Evolutionary conservation across 129 eudicot genomes (phyloP), one percentile per base, ranked within the genome.

Genomic region (Rutidosis leptorrhynchoides): DNA sequence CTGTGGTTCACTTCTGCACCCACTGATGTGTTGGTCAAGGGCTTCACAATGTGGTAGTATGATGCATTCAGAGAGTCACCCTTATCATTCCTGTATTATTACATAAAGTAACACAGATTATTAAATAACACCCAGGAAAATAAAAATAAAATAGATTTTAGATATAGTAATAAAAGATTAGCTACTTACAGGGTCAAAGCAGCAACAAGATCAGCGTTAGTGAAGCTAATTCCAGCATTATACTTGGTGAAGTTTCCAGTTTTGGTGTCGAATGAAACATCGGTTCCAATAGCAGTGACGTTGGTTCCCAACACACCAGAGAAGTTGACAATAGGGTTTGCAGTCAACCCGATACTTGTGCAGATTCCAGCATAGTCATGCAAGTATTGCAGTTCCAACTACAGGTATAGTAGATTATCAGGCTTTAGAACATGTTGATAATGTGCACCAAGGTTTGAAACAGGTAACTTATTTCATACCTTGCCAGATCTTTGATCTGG

Each of bases 401-500:
- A 82, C 66, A 48, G 23, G 33, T 71, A 60, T 45, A 69, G 42
- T 28, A 60, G 73, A 27, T 2, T 58, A 66, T 71, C 33, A 68
- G 64, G 43, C 53, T 27, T 19, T 10, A 17, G 19, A 6, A 16
- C 45, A 37, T 11, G 16, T 37, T 15, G 16, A 37, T 37, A 10
- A 57, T 27, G 35, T n/a, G n/a, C n/a, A n/a, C n/a, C n/a, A n/a
- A n/a, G n/a, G n/a, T n/a, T n/a, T n/a, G 3, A 43, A 30, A 7
- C 14, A 49, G 19, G 60, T 11, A 15, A 7, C 5, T 16, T 33
- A 12, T 27, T 24, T 27, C 63, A 79, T 67, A 89, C 98, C 98
- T 82, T 93, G 84, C 95, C 98, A 46, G 98, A 93, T 58, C 89
- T 86, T 60, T 88, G 96, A 78, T 85, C 96, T 21, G 98, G 98